Evolutionary conservation across 495 filamentous ascomycete species (phyloP).

Genomic region (Aspergillus ellipticus): DNA sequence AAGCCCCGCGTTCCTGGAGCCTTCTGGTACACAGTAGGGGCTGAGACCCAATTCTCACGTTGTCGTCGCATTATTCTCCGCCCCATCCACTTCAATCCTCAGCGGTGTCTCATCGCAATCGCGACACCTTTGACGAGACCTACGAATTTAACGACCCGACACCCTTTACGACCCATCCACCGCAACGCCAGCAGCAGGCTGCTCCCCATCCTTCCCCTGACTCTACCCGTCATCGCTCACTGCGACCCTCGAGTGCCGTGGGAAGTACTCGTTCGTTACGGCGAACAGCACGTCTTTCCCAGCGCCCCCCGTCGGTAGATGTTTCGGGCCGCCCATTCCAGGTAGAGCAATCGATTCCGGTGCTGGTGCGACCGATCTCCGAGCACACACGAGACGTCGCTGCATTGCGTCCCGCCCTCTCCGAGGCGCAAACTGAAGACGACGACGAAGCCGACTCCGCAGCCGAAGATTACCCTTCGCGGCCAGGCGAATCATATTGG

Average conservation of each 20-base stretch:
- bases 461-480: constrained; percentile 33
- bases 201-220: constrained; percentile 30
- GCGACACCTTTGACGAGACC: constrained; percentile 51
- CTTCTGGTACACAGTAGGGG: not conserved
- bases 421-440: constrained; percentile 38
- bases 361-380: constrained; percentile 21
- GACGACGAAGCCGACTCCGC: constrained; percentile 33
- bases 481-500: constrained; percentile 43
- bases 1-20: not conserved
- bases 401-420: constrained; percentile 32
- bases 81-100: constrained; percentile 16
- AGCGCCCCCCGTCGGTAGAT: constrained; percentile 37
- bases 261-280: constrained; percentile 50
- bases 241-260: constrained; percentile 49
- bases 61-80: constrained; percentile 25
- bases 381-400: constrained; percentile 20
- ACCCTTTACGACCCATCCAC: constrained; percentile 47
- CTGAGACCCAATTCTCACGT: constrained; percentile 25
- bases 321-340: constrained; percentile 22
- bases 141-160: constrained; percentile 56
- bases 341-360: constrained; percentile 28
- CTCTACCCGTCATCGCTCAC: constrained; percentile 28
- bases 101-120: constrained; percentile 42
- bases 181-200: constrained; percentile 58
- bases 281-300: constrained; percentile 40